Conservation (phyloP, 805 yeast species). For the Lachancea waltii region DNA sequence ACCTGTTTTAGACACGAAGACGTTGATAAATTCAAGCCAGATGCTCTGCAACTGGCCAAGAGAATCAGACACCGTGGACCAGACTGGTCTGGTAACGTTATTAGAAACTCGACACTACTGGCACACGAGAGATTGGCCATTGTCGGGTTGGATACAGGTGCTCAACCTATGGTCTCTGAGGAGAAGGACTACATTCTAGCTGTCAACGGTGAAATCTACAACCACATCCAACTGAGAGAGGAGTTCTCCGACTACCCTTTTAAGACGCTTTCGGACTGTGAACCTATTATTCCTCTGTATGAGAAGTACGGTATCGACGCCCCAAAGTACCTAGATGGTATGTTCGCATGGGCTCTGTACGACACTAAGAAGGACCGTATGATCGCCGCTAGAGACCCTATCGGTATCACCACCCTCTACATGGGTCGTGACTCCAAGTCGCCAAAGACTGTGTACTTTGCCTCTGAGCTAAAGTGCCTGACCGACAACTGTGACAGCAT, state of each 20-base stretch:
- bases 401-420: slow-evolving; percentile 93
- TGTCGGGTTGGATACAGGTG: slow-evolving; percentile 96
- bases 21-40: slow-evolving; percentile 71
- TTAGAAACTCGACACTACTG: slow-evolving; percentile 72
- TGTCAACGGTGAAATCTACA: slow-evolving; percentile 97
- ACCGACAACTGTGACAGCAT: slow-evolving; percentile 92
- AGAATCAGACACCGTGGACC: slow-evolving; percentile 99
- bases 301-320: slow-evolving; percentile 83
- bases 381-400: slow-evolving; percentile 96
- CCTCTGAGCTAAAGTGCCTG: slow-evolving; percentile 91
- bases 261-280: slow-evolving; percentile 92
- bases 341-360: slow-evolving; percentile 93
- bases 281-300: slow-evolving; percentile 91
- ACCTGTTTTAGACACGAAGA: slow-evolving; percentile 84
- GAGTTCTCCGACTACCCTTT: slow-evolving; percentile 66
- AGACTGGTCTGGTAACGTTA: slow-evolving; percentile 93
- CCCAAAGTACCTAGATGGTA: slow-evolving; percentile 91
- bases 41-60: slow-evolving; percentile 85
- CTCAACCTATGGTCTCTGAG: slow-evolving; percentile 86
- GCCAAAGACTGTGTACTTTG: slow-evolving; percentile 80
- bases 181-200: slow-evolving; percentile 70
- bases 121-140: slow-evolving; percentile 96
- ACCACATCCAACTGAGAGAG: slow-evolving; percentile 85
- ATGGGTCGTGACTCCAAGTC: slow-evolving; percentile 71
- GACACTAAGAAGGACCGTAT: slow-evolving; percentile 81